Percentiles rank a stretch among this genome's conserved stretches.
These are phyloP conservation scores for Nepenthes gracilis DNA, from an alignment of 148 eudicot genomes.

Conservation along the genomic window DNA sequence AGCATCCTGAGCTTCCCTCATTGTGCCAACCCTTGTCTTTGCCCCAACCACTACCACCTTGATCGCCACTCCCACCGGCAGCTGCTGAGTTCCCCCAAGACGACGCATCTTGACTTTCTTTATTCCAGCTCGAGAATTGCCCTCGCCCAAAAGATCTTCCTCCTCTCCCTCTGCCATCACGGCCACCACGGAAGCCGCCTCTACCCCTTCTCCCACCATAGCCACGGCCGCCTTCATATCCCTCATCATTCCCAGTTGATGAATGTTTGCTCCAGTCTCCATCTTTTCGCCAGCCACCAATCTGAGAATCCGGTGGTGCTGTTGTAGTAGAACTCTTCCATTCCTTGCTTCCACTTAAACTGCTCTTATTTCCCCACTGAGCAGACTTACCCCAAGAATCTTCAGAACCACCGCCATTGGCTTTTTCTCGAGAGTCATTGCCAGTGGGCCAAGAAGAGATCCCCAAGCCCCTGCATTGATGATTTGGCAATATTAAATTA, in stretches of 20 bases:
- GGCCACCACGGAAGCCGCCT: slow-evolving; percentile 14
- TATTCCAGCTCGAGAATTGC: slow-evolving; percentile 6
- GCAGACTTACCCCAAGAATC: slow-evolving; percentile 31
- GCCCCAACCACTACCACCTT: slow-evolving; percentile 13
- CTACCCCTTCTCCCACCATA: slow-evolving; percentile 34
- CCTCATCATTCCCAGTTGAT: slow-evolving; percentile 1
- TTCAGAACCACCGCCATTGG: background rate
- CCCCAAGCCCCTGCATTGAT: background rate
- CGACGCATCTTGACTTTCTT: slow-evolving; percentile 14
- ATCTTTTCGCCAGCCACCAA: slow-evolving; percentile 8
- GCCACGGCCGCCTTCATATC: slow-evolving; percentile 22
- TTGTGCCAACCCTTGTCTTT: background rate
- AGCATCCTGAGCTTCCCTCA: slow-evolving; percentile 7
- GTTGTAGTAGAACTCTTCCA: slow-evolving; percentile 10
- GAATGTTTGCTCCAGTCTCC: slow-evolving; percentile 1
- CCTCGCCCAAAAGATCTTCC: slow-evolving; percentile 29
- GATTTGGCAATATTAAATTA: background rate
- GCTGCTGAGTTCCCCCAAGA: slow-evolving; percentile 1
- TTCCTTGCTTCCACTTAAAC: slow-evolving; percentile 11
- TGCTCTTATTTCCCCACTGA: slow-evolving; percentile 8
- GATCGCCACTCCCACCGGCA: background rate
- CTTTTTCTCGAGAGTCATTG: too few species aligned
- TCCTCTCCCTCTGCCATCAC: slow-evolving; percentile 19
- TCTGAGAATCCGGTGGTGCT: slow-evolving; percentile 5
- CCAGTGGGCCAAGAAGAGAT: slow-evolving; percentile 4